Conservation (phyloP, 164 flowering plant species). For the Chimonanthus praecox region DNA sequence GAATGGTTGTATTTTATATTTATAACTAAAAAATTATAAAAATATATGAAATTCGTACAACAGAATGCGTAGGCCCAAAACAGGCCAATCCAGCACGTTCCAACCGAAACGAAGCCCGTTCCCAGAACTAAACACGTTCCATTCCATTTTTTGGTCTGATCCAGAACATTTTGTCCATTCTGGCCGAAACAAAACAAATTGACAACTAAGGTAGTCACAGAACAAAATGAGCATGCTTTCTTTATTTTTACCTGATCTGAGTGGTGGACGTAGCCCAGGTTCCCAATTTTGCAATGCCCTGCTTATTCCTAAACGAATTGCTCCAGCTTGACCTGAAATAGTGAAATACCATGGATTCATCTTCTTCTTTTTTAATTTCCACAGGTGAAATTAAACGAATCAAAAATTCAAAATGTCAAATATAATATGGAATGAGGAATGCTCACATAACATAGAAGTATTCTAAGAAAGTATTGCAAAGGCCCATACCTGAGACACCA, state of each 20-base stretch:
- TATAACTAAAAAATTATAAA: too few relatives aligned
- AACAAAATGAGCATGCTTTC: not conserved
- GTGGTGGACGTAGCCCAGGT: conserved; percentile 79
- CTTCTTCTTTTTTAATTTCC: not conserved
- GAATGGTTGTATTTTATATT: too few relatives aligned
- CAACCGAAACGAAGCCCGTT: too few relatives aligned
- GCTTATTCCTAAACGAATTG: conserved; percentile 84
- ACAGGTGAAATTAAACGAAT: not conserved
- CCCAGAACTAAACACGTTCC: too few relatives aligned
- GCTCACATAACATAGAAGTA: not conserved
- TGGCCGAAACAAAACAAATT: too few relatives aligned
- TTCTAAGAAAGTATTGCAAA: not conserved
- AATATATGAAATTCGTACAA: too few relatives aligned
- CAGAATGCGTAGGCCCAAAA: too few relatives aligned
- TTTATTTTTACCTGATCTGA: conserved; percentile 47
- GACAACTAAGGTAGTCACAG: not conserved
- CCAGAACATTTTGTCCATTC: too few relatives aligned
- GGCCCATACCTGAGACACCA: conserved; percentile 59
- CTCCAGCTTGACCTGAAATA: conserved; percentile 91
- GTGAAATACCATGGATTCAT: not conserved
- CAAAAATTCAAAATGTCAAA: not conserved
- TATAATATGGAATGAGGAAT: too few relatives aligned
- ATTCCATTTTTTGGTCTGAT: too few relatives aligned
- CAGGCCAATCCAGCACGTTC: too few relatives aligned
- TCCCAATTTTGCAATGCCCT: conserved; percentile 95